phyloP scores from a whole-genome alignment of 2,329 filamentous ascomycete species.

The Monosporascus sp. region DNA sequence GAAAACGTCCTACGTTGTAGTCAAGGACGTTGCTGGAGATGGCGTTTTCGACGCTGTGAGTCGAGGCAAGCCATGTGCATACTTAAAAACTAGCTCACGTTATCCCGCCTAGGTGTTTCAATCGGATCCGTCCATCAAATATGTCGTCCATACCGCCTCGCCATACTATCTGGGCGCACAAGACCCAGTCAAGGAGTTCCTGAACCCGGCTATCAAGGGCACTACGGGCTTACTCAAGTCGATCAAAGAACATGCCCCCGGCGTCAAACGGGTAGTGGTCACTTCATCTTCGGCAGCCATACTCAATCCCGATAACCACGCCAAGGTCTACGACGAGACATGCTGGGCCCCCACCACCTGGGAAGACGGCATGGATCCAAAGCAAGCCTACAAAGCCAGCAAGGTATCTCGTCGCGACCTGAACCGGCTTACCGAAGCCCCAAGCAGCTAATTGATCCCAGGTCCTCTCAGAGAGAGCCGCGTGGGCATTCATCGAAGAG shows the following conservation, averaged over 20 bases:
- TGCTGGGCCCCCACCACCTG: slow-evolving; percentile 32
- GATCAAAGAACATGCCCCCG: slow-evolving; percentile 35
- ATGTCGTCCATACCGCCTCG: slow-evolving; percentile 68
- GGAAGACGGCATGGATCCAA: slow-evolving; percentile 28
- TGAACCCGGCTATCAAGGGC: slow-evolving; percentile 51
- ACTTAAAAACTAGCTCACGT: background rate
- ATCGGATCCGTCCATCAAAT: slow-evolving; percentile 55
- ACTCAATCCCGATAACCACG: slow-evolving; percentile 31
- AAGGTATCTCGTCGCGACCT: slow-evolving; percentile 33
- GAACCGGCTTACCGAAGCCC: background rate
- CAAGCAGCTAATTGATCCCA: slow-evolving; percentile 24
- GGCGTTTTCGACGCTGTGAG: slow-evolving; percentile 60
- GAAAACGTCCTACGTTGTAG: slow-evolving; percentile 45
- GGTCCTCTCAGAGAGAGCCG: slow-evolving; percentile 61
- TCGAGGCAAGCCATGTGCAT: background rate
- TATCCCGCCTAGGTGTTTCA: slow-evolving; percentile 28
- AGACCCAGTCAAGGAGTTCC: slow-evolving; percentile 39
- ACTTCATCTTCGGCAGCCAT: slow-evolving; percentile 44
- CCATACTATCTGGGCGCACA: slow-evolving; percentile 67
- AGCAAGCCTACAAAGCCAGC: slow-evolving; percentile 30
- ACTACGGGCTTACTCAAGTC: slow-evolving; percentile 45
- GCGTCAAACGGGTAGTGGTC: slow-evolving; percentile 59
- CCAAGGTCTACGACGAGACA: slow-evolving; percentile 34
- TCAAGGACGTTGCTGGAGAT: slow-evolving; percentile 65
- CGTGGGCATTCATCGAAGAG: slow-evolving; percentile 58